A percentile compares a stretch with the other conserved stretches of the same genome.
These are phyloP conservation scores for Cornus suecica DNA, from an alignment of 148 eudicot species.

Conservation along the genomic window DNA sequence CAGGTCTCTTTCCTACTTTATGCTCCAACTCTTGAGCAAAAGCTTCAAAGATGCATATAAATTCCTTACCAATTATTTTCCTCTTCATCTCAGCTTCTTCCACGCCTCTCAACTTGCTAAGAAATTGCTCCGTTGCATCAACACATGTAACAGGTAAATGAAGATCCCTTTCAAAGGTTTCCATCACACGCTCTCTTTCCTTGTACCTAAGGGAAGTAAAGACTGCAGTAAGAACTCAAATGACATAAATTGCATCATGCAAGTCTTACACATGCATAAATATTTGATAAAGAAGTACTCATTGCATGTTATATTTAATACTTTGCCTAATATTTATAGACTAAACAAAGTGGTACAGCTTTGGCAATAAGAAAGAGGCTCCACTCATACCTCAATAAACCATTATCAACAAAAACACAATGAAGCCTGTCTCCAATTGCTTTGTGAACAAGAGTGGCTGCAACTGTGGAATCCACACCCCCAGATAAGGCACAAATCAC, in stretches of 20 bases:
- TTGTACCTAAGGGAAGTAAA: constrained; percentile 50
- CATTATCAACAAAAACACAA: constrained; percentile 92
- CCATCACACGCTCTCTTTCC: constrained; percentile 93
- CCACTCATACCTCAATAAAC: constrained; percentile 70
- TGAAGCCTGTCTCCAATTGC: constrained; percentile 96
- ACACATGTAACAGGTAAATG: constrained; percentile 90
- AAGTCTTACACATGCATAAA: background rate
- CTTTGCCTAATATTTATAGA: background rate
- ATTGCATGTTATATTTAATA: background rate
- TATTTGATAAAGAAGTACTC: background rate
- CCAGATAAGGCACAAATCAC: constrained; percentile 97
- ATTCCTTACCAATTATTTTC: constrained; percentile 92
- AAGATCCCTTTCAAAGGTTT: constrained; percentile 81
- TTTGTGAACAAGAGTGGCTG: constrained; percentile 94
- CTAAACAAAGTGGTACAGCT: background rate
- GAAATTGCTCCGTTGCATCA: constrained; percentile 81
- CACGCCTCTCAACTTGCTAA: constrained; percentile 81
- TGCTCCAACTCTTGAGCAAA: constrained; percentile 77
- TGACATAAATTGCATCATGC: background rate
- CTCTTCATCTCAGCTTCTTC: constrained; percentile 84
- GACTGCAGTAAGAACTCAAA: constrained; percentile 4
- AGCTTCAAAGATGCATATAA: constrained; percentile 74
- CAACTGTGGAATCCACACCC: constrained; percentile 98
- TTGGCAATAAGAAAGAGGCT: background rate
- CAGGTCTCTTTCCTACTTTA: constrained; percentile 64